phyloP scores from a whole-genome alignment of 177 flowering plant species.

The Vitis hybrid region DNA sequence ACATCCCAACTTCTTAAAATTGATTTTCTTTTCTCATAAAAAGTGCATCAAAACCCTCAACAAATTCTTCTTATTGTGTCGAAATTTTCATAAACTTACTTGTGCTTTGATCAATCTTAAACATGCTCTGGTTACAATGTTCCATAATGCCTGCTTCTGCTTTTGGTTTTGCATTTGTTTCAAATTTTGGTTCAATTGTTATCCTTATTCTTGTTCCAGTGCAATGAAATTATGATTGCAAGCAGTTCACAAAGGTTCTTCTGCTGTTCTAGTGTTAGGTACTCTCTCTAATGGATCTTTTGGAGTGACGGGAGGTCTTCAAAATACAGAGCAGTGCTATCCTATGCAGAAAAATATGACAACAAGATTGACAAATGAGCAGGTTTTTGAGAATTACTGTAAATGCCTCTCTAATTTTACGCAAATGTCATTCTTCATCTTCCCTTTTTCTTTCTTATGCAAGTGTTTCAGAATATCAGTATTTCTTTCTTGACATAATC shows the following conservation, averaged over 20 bases:
- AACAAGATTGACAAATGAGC: slow-evolving; percentile 71
- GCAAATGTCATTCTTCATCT: neutral
- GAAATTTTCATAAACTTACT: neutral
- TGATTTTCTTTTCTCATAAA: neutral
- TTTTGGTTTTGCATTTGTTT: neutral
- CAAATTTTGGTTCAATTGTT: neutral
- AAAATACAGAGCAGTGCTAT: slow-evolving; percentile 59
- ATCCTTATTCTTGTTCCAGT: neutral
- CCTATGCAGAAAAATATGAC: slow-evolving; percentile 59
- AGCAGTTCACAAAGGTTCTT: neutral
- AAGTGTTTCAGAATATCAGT: too few species aligned
- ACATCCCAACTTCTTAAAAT: neutral
- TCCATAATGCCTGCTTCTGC: neutral
- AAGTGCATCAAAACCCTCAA: neutral
- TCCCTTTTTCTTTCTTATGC: neutral
- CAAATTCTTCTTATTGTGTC: too few species aligned
- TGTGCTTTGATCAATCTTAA: neutral
- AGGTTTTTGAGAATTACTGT: slow-evolving; percentile 39
- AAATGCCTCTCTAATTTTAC: neutral
- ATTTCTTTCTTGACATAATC: too few species aligned
- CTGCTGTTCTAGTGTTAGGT: slow-evolving; percentile 40
- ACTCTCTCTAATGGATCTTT: slow-evolving; percentile 47
- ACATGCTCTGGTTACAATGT: neutral
- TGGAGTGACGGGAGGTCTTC: slow-evolving; percentile 36
- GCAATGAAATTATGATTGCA: neutral